phyloP scores from a whole-genome alignment of 176 grass and related monocot genomes.

The Tillandsia leiboldiana region DNA sequence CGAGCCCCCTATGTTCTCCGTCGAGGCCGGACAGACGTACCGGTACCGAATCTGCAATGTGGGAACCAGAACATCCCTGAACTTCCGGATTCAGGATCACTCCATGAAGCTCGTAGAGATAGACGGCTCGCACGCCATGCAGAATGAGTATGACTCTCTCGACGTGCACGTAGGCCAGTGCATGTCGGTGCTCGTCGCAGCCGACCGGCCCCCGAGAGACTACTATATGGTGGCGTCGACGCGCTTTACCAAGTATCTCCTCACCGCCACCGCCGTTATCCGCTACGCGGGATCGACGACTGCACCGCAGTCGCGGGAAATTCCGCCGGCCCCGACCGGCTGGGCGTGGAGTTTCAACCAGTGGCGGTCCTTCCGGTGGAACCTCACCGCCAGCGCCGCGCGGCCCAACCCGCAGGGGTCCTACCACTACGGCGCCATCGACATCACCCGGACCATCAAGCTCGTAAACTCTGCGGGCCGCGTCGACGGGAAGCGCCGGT shows the following conservation, averaged over 20 bases:
- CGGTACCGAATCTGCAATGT: constrained; percentile 27
- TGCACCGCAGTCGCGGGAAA: not conserved
- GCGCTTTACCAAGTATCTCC: constrained; percentile 20
- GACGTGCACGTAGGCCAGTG: constrained; percentile 30
- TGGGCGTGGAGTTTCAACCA: constrained; percentile 41
- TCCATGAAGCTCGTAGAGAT: constrained; percentile 24
- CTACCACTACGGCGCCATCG: constrained; percentile 38
- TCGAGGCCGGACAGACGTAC: constrained; percentile 21
- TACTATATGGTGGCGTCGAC: constrained; percentile 21
- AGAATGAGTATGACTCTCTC: constrained; percentile 16
- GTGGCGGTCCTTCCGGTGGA: constrained; percentile 41
- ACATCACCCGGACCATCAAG: constrained; percentile 45
- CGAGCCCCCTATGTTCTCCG: constrained; percentile 9
- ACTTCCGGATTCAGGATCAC: constrained; percentile 24
- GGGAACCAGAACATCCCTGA: constrained; percentile 20
- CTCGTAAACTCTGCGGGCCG: constrained; percentile 19
- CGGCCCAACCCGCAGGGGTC: constrained; percentile 40
- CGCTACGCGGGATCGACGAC: constrained; percentile 22
- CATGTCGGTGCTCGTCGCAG: constrained; percentile 19
- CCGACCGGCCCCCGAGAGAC: constrained; percentile 13
- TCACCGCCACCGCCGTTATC: constrained; percentile 11
- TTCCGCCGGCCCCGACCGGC: constrained; percentile 13
- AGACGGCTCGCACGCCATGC: constrained; percentile 31
- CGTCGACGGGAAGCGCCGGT: constrained; percentile 11
- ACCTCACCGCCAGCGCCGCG: constrained; percentile 40